phyloP scores from a whole-genome alignment of 805 yeast species.

The Kurtzmaniella cleridarum region DNA sequence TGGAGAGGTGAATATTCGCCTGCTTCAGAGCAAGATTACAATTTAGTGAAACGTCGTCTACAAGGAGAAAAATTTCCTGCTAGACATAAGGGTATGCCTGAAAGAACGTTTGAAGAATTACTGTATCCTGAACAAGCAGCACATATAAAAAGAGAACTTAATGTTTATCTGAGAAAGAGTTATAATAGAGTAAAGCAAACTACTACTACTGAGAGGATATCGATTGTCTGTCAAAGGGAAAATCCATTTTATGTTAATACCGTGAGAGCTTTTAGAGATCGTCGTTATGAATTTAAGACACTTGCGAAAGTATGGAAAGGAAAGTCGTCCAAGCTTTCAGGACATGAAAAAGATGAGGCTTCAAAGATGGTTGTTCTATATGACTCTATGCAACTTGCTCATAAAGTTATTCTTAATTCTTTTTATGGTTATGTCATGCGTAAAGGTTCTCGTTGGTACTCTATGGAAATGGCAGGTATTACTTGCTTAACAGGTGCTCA shows the following conservation, averaged over 20 bases:
- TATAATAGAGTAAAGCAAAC: conserved; percentile 78
- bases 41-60: conserved; percentile 79
- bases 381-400: conserved; percentile 94
- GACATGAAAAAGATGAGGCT: conserved; percentile 74
- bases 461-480: conserved; percentile 99
- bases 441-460: conserved; percentile 98
- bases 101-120: conserved; percentile 68
- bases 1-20: conserved; percentile 98
- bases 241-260: conserved; percentile 96
- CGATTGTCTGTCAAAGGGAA: conserved; percentile 94
- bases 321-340: conserved; percentile 50
- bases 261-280: conserved; percentile 88
- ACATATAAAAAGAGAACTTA: conserved; percentile 67
- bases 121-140: conserved; percentile 72
- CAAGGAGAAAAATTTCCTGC: conserved; percentile 75
- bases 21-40: conserved; percentile 84
- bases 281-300: conserved; percentile 93
- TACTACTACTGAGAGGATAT: conserved; percentile 81
- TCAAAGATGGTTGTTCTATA: conserved; percentile 88
- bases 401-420: conserved; percentile 92
- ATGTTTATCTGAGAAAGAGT: conserved; percentile 80
- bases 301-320: conserved; percentile 92
- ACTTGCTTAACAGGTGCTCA: conserved; percentile 98
- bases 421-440: conserved; percentile 99
- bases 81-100: conserved; percentile 48